A percentile compares a stretch with the other conserved stretches of the same genome.
Conservation (phyloP, 495 filamentous ascomycete species). For the Aspergillus sclerotioniger region DNA sequence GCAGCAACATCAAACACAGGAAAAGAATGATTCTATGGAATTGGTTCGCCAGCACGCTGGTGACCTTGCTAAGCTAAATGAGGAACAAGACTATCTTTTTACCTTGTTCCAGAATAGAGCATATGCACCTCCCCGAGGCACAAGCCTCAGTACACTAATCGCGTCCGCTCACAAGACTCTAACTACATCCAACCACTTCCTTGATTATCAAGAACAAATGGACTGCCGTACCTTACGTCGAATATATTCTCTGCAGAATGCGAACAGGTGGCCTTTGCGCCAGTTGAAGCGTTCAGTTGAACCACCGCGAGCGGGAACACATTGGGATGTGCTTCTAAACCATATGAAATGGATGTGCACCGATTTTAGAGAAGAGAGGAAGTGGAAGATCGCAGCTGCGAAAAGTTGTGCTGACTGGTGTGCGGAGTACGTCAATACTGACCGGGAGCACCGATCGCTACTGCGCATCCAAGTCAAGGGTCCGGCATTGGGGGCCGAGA, state of each 20-base stretch:
- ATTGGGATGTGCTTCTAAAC: slow-evolving; percentile 81
- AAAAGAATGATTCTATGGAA: slow-evolving; percentile 38
- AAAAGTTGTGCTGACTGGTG: slow-evolving; percentile 75
- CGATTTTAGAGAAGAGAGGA: slow-evolving; percentile 89
- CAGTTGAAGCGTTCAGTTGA: slow-evolving; percentile 79
- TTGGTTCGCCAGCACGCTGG: slow-evolving; percentile 42
- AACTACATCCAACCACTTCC: slow-evolving; percentile 70
- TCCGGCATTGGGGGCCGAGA: slow-evolving; percentile 20
- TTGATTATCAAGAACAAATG: slow-evolving; percentile 77
- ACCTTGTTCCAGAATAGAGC: slow-evolving; percentile 72
- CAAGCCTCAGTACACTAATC: slow-evolving; percentile 65
- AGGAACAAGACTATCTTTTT: slow-evolving; percentile 74
- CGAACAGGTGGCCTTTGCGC: slow-evolving; percentile 85
- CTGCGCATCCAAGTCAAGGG: slow-evolving; percentile 64
- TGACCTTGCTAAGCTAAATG: slow-evolving; percentile 48
- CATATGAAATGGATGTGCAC: slow-evolving; percentile 98
- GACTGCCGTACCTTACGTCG: slow-evolving; percentile 77
- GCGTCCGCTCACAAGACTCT: slow-evolving; percentile 77
- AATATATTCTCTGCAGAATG: slow-evolving; percentile 84
- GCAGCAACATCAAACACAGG: slow-evolving; percentile 28
- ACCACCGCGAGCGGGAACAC: slow-evolving; percentile 67
- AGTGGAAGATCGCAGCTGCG: slow-evolving; percentile 85
- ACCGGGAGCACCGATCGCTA: slow-evolving; percentile 55
- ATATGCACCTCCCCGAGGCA: slow-evolving; percentile 56
- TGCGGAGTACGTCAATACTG: slow-evolving; percentile 70